Base-by-base conservation (phyloP, 2,329 filamentous ascomycete genomes). In the Myriangium duriaei region DNA sequence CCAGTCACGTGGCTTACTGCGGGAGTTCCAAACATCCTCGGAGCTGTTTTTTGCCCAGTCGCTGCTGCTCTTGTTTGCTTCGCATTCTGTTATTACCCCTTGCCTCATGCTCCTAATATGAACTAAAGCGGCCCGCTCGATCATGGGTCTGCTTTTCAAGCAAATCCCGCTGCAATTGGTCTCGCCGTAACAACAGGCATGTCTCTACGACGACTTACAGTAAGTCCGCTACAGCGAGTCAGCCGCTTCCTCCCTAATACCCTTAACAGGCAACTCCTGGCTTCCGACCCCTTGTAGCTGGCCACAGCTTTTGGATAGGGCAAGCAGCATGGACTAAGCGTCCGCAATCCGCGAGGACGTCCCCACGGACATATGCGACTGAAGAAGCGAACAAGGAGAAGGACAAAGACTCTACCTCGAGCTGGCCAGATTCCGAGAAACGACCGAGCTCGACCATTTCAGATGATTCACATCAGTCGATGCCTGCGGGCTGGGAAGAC, bases 401-500 rank as follows among this genome's bases (percentile, higher is more conserved):
- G 18, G 31, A 32, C 34, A 38, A 32, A 16, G 40, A 42, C 12
- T 41, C 44, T 11, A 34, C 45, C 5, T 41, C 34, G 3, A 21
- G 26, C 15, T 37, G 29, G 11, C n/a, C 34, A n/a, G 18, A n/a
- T 11, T 31, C 35, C 2, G 24, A 36, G 15, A 30, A 36, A 11
- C 40, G 32, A 3, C 38, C 43, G 7, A 34, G 37, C 26, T 14
- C 37, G 10, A 28, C 40, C n/a, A 42, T 42, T 10, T 41, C 48
- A 9, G 45, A 51, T 34, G 38, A 34, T 37, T 30, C 52, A 11
- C 53, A 54, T 45, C 48, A 51, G 32, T 55, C 53, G 16, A 54
- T 67, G 34, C 63, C 68, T 7, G 51, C 63, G 11, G 75, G 79
- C 51, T 88, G 82, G 83, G 82, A 91, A 51, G 76, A 83, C 40